Conservation (phyloP, 306 rosid genomes). For the barrel medic (Medicago truncatula) region MtrunA17r5.0-ANR NC_053042.1:3749501-3750000, state of each 20-base stretch:
- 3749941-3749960: conserved; percentile 55
- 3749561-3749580: not conserved
- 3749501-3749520: not conserved
- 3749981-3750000: conserved; percentile 77
- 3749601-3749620: not conserved
- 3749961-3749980: conserved; percentile 74
- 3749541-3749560: not conserved
- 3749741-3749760: not conserved
- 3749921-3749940: conserved; percentile 64
- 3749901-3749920: conserved; percentile 48
- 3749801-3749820: no score
- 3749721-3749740: not conserved
- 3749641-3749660: no score
- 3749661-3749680: no score
- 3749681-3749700: not conserved
- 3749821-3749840: no score
- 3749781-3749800: no score
- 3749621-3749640: no score
- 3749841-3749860: no score
- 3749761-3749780: not conserved
- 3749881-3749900: conserved; percentile 20
- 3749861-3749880: not conserved
- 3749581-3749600: not conserved
- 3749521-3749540: not conserved
- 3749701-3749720: not conserved